These are phyloP conservation scores for Pisolithus tinctorius DNA, from an alignment of 768 basidiomycete genomes.

Conservation along the genomic window DNA sequence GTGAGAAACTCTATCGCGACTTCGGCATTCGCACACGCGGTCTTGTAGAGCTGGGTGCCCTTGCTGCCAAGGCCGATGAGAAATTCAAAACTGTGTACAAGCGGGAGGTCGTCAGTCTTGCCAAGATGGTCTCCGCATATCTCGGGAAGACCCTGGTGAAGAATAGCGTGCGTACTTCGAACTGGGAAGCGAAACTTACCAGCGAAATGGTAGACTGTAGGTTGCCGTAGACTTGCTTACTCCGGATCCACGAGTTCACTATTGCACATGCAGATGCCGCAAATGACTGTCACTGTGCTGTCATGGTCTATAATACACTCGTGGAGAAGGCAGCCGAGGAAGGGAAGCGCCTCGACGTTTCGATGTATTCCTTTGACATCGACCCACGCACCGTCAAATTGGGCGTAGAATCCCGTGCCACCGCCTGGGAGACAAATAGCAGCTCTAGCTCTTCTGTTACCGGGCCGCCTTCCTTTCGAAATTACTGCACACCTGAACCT, in stretches of 20 bases:
- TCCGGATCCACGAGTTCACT: background rate
- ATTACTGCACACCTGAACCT: conserved; percentile 22
- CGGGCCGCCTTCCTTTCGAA: conserved; percentile 5
- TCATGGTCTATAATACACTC: conserved; percentile 38
- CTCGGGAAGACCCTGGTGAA: conserved; percentile 34
- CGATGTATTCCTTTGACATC: conserved; percentile 24
- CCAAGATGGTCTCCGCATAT: conserved; percentile 38
- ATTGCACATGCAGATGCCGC: conserved; percentile 35
- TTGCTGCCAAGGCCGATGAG: conserved; percentile 36
- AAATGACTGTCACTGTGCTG: conserved; percentile 43
- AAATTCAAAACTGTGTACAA: conserved; percentile 26
- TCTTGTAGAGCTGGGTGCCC: conserved; percentile 40
- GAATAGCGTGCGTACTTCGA: conserved; percentile 38
- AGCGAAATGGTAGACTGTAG: conserved; percentile 34
- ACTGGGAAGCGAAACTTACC: conserved; percentile 40
- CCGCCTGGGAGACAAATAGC: background rate
- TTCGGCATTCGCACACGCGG: conserved; percentile 35
- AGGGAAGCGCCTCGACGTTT: conserved; percentile 11
- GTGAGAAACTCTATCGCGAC: conserved; percentile 41
- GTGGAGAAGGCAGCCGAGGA: conserved; percentile 23
- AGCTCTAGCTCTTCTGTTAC: background rate
- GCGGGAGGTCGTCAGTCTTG: conserved; percentile 37
- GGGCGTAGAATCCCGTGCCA: background rate
- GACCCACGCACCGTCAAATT: conserved; percentile 5
- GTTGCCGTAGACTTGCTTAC: background rate